Conservation (phyloP, 2,329 filamentous ascomycete species). For the Phaeosphaeriaceae sp. region DNA sequence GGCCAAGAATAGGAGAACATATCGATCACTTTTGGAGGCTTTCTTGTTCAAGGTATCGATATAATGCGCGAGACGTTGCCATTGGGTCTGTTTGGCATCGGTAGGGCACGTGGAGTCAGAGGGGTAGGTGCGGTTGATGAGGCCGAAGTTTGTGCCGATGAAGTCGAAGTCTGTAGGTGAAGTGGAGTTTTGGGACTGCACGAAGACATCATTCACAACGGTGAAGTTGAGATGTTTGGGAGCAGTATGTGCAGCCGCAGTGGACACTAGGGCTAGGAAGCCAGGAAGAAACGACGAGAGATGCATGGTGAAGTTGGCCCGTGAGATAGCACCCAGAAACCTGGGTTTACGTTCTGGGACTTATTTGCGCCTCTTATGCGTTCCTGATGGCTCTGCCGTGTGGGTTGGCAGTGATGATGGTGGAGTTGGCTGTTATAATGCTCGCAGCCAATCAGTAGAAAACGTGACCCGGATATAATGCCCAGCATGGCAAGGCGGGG, state of each 20-base stretch:
- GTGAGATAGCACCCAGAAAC: not conserved
- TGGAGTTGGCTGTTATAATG: not conserved
- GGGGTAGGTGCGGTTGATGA: constrained; percentile 68
- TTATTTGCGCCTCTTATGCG: not conserved
- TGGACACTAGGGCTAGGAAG: constrained; percentile 22
- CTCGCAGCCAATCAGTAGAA: constrained; percentile 28
- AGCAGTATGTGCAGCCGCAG: constrained; percentile 16
- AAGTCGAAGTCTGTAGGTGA: constrained; percentile 61
- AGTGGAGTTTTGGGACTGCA: constrained; percentile 67
- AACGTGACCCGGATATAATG: constrained; percentile 32
- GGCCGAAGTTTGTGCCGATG: constrained; percentile 64
- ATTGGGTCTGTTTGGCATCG: constrained; percentile 61
- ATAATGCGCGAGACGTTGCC: constrained; percentile 69
- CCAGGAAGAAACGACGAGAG: constrained; percentile 23
- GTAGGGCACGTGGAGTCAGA: constrained; percentile 55
- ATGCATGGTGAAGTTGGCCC: constrained; percentile 15
- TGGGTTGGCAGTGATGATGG: constrained; percentile 3
- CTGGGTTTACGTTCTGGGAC: not conserved
- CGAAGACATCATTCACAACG: constrained; percentile 67
- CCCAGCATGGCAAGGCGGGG: constrained; percentile 5
- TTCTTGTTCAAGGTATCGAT: constrained; percentile 62
- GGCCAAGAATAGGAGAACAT: constrained; percentile 72
- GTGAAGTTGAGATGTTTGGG: constrained; percentile 63
- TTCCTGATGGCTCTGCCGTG: constrained; percentile 3
- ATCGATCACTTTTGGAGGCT: constrained; percentile 57